Conservation (phyloP, 352 stramenopile species). For the Phytopythium sindhum region DNA sequence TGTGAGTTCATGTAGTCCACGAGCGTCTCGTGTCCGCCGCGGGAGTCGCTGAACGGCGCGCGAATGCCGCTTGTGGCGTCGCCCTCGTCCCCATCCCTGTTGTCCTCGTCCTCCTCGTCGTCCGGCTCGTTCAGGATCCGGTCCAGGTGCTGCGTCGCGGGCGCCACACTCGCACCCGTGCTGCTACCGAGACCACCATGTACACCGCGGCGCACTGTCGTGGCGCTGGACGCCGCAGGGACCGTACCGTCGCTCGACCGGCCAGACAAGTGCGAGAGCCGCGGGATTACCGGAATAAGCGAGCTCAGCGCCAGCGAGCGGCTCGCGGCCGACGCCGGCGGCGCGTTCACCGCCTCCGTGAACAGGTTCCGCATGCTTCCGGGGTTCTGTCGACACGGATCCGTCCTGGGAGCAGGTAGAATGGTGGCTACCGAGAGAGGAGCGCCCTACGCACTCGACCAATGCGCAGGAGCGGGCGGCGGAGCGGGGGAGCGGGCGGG, state of each 20-base stretch:
- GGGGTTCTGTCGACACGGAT: not conserved
- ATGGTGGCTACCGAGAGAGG: not conserved
- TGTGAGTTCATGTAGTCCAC: conserved; percentile 8
- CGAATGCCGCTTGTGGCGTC: not conserved
- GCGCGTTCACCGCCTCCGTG: not conserved
- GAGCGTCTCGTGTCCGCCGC: conserved; percentile 11
- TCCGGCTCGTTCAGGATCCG: conserved; percentile 23
- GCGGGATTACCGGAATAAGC: not conserved
- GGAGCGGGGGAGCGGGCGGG: not conserved
- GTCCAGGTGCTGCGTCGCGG: conserved; percentile 6
- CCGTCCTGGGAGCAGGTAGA: too few relatives aligned
- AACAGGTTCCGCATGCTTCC: not conserved
- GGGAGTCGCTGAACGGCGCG: conserved; percentile 4
- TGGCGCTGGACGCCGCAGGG: not conserved
- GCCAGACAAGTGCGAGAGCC: not conserved
- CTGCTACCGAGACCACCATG: not conserved
- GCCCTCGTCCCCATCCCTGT: not conserved
- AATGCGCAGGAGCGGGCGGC: not conserved
- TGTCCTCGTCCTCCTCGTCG: conserved; percentile 5
- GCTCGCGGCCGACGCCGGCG: not conserved
- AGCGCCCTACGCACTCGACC: not conserved
- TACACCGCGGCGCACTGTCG: not conserved
- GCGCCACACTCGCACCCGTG: not conserved
- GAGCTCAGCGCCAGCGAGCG: not conserved
- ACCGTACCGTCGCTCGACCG: not conserved